phyloP scores from a whole-genome alignment of 495 filamentous ascomycete species.

The Trichocladium uniseriatum region DNA sequence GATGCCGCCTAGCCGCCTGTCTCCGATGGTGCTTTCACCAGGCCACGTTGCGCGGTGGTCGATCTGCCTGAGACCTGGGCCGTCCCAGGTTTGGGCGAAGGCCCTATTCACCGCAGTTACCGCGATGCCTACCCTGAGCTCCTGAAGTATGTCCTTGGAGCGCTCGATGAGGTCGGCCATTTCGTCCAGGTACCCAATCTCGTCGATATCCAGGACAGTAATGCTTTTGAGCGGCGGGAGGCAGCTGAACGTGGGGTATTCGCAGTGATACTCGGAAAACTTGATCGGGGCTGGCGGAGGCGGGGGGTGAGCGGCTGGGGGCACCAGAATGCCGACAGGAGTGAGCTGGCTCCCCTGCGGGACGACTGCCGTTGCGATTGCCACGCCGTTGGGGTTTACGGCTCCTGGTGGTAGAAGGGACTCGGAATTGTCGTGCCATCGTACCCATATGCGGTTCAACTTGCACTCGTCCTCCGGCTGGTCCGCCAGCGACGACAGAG shows the following conservation, averaged over 20 bases:
- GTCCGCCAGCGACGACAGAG: constrained; percentile 63
- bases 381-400: constrained; percentile 21
- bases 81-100: constrained; percentile 58
- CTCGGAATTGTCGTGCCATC: constrained; percentile 77
- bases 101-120: constrained; percentile 43
- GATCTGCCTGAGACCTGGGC: constrained; percentile 46
- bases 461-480: constrained; percentile 54
- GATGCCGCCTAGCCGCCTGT: constrained; percentile 54
- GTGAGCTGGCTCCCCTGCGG: constrained; percentile 35
- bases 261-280: constrained; percentile 46
- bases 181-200: constrained; percentile 80
- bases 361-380: constrained; percentile 24
- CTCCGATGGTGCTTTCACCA: constrained; percentile 39
- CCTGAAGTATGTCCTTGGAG: constrained; percentile 56
- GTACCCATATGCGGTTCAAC: constrained; percentile 73
- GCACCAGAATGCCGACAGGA: constrained; percentile 34
- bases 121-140: constrained; percentile 74
- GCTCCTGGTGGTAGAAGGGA: constrained; percentile 15
- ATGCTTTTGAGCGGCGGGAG: constrained; percentile 73
- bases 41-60: constrained; percentile 46
- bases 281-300: constrained; percentile 19
- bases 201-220: constrained; percentile 82
- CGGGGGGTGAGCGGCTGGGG: constrained; percentile 20
- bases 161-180: constrained; percentile 72
- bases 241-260: constrained; percentile 80